Conservation (phyloP, 1,139 yeast species). For the Yamadazyma spencermartinsiae region DNA sequence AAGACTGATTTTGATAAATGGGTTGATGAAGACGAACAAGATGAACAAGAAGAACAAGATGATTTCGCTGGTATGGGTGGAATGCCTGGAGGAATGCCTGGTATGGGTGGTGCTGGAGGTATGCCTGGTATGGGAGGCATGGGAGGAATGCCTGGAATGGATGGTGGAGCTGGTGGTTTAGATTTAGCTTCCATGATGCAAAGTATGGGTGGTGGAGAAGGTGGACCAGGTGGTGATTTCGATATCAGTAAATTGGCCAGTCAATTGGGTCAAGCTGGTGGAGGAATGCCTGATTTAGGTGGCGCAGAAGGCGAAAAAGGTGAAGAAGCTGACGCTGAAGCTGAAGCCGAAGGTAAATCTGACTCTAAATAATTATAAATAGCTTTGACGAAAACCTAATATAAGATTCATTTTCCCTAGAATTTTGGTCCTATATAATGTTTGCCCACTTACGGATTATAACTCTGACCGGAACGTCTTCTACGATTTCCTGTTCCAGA, state of each 20-base stretch:
- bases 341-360: conserved; percentile 20
- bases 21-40: conserved; percentile 96
- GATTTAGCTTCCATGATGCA: conserved; percentile 24
- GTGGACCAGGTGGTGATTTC: conserved; percentile 33
- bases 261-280: conserved; percentile 46
- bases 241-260: conserved; percentile 43
- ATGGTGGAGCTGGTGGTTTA: conserved; percentile 25
- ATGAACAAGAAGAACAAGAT: conserved; percentile 54
- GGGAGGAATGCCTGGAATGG: conserved; percentile 30
- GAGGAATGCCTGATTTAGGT: conserved; percentile 11
- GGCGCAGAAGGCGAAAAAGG: conserved; percentile 32
- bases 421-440: not conserved
- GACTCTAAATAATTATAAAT: conserved; percentile 22
- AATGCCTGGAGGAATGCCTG: conserved; percentile 32
- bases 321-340: conserved; percentile 32
- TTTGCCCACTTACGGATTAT: conserved; percentile 2
- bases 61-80: conserved; percentile 32
- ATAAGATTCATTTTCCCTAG: not conserved
- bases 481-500: not conserved
- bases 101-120: conserved; percentile 27
- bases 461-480: not conserved
- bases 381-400: conserved; percentile 1
- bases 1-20: conserved; percentile 96
- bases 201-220: conserved; percentile 34
- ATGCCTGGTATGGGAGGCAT: conserved; percentile 24